These are phyloP conservation scores for Prunella vulgaris DNA, from an alignment of 257 asterid species.

Conservation along the genomic window DNA sequence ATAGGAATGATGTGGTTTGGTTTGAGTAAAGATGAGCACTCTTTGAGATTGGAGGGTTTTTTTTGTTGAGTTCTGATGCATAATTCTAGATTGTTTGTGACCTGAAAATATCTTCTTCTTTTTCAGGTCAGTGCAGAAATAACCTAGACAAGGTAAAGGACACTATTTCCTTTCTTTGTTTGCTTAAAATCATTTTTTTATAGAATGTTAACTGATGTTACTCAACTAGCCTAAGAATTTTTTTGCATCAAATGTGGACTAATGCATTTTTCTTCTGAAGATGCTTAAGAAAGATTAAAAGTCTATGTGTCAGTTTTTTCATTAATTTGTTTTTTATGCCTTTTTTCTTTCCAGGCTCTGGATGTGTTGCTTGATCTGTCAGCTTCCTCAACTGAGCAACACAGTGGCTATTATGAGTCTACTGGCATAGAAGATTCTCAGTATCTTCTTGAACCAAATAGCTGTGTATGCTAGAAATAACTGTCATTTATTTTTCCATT, in stretches of 20 bases:
- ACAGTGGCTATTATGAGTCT: constrained; percentile 30
- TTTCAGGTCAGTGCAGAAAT: constrained; percentile 86
- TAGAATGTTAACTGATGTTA: neutral
- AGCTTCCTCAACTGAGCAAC: constrained; percentile 45
- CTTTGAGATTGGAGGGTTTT: neutral
- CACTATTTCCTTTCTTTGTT: constrained; percentile 6
- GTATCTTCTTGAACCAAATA: constrained; percentile 36
- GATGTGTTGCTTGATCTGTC: constrained; percentile 68
- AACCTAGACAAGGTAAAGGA: constrained; percentile 67
- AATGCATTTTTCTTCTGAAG: neutral
- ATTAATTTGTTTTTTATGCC: neutral
- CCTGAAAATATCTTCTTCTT: constrained; percentile 25
- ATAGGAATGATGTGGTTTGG: neutral
- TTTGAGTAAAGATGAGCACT: constrained; percentile 1
- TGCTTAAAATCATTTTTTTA: neutral
- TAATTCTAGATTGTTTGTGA: constrained; percentile 20
- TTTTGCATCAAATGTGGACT: constrained; percentile 1
- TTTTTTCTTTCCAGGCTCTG: constrained; percentile 57
- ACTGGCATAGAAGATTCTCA: constrained; percentile 35
- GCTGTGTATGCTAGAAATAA: constrained; percentile 41
- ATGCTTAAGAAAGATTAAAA: constrained; percentile 1
- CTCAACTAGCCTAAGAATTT: neutral
- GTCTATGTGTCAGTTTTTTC: neutral
- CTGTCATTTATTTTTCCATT: constrained; percentile 16
- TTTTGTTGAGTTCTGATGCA: constrained; percentile 16